Evolutionary conservation across 2,329 filamentous ascomycete species (phyloP).

Genomic region (Dothideomycetes sp.): DNA sequence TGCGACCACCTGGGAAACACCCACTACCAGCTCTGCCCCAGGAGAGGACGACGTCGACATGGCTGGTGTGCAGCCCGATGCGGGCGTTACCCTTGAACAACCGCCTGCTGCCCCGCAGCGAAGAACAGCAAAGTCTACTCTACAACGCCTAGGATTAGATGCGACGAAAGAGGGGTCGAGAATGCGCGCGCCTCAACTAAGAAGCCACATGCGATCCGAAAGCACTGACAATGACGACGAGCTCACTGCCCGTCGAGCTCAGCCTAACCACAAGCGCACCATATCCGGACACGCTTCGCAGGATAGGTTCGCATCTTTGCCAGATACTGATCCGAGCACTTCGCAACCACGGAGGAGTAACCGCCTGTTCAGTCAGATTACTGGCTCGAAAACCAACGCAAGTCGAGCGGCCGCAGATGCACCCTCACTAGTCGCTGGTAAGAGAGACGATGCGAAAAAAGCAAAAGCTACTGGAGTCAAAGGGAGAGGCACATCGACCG

Average conservation of each 20-base stretch:
- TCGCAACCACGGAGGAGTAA: constrained; percentile 34
- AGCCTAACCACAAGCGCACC: constrained; percentile 64
- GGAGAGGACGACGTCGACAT: constrained; percentile 32
- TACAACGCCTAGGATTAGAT: constrained; percentile 22
- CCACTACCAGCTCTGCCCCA: constrained; percentile 30
- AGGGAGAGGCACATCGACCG: constrained; percentile 57
- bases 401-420: constrained; percentile 31
- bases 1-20: constrained; percentile 32
- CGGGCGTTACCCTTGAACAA: constrained; percentile 20
- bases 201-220: constrained; percentile 28
- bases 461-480: constrained; percentile 64
- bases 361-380: constrained; percentile 49
- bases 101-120: constrained; percentile 38
- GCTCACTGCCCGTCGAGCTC: constrained; percentile 9
- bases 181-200: constrained; percentile 28
- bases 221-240: constrained; percentile 22
- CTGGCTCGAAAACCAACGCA: constrained; percentile 40
- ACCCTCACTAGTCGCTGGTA: constrained; percentile 4
- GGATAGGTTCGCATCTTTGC: constrained; percentile 17
- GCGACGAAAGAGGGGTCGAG: constrained; percentile 22
- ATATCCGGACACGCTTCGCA: constrained; percentile 67
- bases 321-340: constrained; percentile 23
- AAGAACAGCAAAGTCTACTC: constrained; percentile 20
- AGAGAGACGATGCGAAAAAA: constrained; percentile 59
- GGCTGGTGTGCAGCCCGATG: constrained; percentile 16